Evolutionary conservation across 331 rosid species (phyloP), one percentile per base, ranked within the genome.

Genomic region (Pyrus hybrid): DNA sequence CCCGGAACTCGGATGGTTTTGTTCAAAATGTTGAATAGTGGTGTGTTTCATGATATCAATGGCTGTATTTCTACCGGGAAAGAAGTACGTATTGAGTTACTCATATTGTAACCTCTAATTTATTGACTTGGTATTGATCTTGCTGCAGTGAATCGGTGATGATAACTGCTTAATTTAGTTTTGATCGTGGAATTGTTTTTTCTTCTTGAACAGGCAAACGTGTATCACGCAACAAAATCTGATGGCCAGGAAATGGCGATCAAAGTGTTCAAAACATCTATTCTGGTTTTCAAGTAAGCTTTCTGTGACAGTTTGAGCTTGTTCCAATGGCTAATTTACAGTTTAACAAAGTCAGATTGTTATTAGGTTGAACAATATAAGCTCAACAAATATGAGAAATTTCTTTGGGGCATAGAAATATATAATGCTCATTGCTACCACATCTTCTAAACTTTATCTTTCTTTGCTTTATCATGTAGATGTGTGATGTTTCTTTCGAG

Each of bases 11-110:
- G 99, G 79, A 86, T 89, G 96, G 90, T 87, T 76, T 79, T 94
- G 61, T 94, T 88, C 77, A 92, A 94, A 86, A 94, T 94, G 97
- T 83, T 94, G 68, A 94, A 94, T 61, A 84, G 96, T 45, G 96
- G 99, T 17, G 85, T 89, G 41, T 92, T 94, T 76, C 75, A 87
- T 74, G 97, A 94, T 81, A 90, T 92, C 58, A 94, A 94, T 83
- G 99, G 99, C 73, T 94, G 99, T 82, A 90, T 92, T 80, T 90
- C 97, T n/a, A 94, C 99, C 2, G 96, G 97, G 43, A 94, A 94
- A 77, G 99, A 90, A 85, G 96, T 92, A 92, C 30, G 95, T 73
- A 71, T 43, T 63, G 32, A 29, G 30, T 69, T 16, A 32, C 65
- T 54, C 58, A 70, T 49, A 5, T 47, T 70, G 65, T 67, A 22